A percentile compares a stretch with the other conserved stretches of the same genome.
phyloP scores from a whole-genome alignment of 805 yeast genomes.

The Zygotorulaspora sp. region DNA sequence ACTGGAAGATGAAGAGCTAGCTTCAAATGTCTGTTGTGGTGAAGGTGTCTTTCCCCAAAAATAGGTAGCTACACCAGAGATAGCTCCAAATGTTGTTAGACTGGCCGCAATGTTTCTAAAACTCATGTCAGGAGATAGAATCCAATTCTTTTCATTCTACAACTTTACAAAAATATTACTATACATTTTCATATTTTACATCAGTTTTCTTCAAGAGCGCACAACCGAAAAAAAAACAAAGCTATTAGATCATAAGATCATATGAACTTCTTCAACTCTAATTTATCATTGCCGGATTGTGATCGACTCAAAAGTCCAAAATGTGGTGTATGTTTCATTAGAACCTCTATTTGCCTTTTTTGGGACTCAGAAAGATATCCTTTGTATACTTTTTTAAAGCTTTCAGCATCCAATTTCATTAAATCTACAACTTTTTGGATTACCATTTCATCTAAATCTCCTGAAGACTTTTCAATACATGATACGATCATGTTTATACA shows the following conservation, averaged over 20 bases:
- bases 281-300: not conserved
- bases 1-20: constrained; percentile 12
- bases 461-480: constrained; percentile 27
- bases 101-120: constrained; percentile 23
- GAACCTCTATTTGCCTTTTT: constrained; percentile 21
- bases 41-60: constrained; percentile 31
- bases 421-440: constrained; percentile 47
- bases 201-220: too few species aligned
- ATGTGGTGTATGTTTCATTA: constrained; percentile 9
- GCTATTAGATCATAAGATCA: not conserved
- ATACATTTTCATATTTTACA: too few species aligned
- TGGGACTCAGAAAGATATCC: constrained; percentile 39
- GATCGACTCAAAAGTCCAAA: not conserved
- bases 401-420: constrained; percentile 40
- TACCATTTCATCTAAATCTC: constrained; percentile 36
- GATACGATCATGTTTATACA: constrained; percentile 38
- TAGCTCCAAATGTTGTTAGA: constrained; percentile 28
- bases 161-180: too few species aligned
- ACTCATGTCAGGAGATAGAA: too few species aligned
- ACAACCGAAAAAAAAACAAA: too few species aligned
- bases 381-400: constrained; percentile 48
- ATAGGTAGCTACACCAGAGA: constrained; percentile 35
- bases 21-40: constrained; percentile 11
- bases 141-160: too few species aligned
- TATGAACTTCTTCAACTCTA: constrained; percentile 8